These are phyloP conservation scores for Chiua virens DNA, from an alignment of 768 basidiomycete genomes.

Conservation along the genomic window DNA sequence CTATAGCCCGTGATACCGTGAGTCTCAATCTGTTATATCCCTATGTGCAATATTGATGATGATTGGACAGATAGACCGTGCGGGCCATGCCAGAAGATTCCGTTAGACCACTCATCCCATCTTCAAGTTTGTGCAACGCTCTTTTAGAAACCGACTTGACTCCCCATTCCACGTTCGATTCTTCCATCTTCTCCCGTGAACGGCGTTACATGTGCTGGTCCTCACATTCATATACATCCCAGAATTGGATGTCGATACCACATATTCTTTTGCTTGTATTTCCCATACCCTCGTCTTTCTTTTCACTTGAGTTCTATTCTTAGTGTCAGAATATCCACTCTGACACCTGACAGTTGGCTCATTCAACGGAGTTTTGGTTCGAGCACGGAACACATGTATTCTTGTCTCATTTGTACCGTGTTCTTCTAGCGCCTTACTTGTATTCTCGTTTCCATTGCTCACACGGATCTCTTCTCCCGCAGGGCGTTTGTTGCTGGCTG, in stretches of 20 bases:
- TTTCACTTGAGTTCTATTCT: background rate
- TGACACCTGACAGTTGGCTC: too few relatives aligned
- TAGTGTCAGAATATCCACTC: background rate
- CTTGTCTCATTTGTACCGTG: background rate
- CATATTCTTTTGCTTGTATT: background rate
- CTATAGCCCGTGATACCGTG: background rate
- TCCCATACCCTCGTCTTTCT: background rate
- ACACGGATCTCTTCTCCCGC: too few relatives aligned
- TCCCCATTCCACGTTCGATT: background rate
- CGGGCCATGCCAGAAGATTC: background rate
- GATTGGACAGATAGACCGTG: background rate
- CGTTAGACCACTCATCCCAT: background rate
- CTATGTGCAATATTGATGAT: background rate
- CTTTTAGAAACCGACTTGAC: constrained; percentile 1
- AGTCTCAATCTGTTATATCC: background rate
- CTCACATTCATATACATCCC: constrained; percentile 4
- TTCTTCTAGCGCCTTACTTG: too few relatives aligned
- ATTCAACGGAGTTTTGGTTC: background rate
- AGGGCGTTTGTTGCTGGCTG: too few relatives aligned
- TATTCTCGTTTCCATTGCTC: too few relatives aligned
- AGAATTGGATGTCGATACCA: constrained; percentile 16
- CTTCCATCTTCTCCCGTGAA: background rate
- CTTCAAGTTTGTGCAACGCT: background rate
- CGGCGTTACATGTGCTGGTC: background rate
- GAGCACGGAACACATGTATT: background rate